Percentiles rank a stretch among this genome's conserved stretches.
Evolutionary conservation across 441 rosid species (phyloP).

Genomic region (Melastoma candidum): DNA sequence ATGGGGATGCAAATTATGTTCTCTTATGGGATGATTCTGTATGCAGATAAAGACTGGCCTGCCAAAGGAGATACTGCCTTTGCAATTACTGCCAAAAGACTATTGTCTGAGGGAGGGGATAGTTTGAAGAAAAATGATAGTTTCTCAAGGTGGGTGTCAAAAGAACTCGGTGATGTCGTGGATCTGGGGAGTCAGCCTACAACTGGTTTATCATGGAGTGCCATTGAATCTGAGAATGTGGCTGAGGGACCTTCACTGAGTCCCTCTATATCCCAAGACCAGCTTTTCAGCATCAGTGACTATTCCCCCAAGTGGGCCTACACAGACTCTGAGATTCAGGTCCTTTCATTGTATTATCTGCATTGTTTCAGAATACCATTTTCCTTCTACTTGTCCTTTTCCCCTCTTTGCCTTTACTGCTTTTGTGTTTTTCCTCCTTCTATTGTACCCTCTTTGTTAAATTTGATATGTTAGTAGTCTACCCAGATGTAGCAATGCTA

Average conservation of each 20-base stretch:
- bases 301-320: conserved; percentile 76
- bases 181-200: conserved; percentile 45
- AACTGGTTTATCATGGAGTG: conserved; percentile 58
- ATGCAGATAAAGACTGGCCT: conserved; percentile 6
- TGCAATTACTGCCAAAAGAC: conserved; percentile 10
- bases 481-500: too few relatives aligned
- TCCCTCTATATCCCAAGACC: conserved; percentile 72
- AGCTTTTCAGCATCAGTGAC: conserved; percentile 68
- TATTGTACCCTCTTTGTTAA: too few relatives aligned
- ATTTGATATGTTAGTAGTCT: too few relatives aligned
- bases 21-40: too few relatives aligned
- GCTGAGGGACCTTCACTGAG: conserved; percentile 33
- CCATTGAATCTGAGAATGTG: conserved; percentile 50
- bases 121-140: conserved; percentile 86
- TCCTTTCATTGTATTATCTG: conserved; percentile 7
- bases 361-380: too few relatives aligned
- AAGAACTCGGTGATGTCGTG: conserved; percentile 72
- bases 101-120: conserved; percentile 27
- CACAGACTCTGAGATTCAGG: conserved; percentile 49
- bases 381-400: too few relatives aligned
- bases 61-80: conserved; percentile 6
- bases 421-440: too few relatives aligned
- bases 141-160: conserved; percentile 87
- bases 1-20: too few relatives aligned
- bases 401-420: too few relatives aligned